phyloP scores from a whole-genome alignment of 768 basidiomycete species.

The Trametes coccinea region DNA sequence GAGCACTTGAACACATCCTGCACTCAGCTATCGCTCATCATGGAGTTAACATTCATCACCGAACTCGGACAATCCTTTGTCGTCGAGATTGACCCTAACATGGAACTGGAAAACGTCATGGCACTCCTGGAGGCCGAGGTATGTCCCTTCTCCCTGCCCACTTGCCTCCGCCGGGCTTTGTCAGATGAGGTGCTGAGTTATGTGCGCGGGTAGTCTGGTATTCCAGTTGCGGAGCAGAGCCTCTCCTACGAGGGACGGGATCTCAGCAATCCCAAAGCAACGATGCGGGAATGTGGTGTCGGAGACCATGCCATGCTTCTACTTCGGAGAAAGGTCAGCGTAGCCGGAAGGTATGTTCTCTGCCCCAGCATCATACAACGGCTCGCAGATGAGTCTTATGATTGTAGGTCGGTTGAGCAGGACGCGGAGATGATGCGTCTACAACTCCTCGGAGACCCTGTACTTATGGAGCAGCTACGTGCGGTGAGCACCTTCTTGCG shows the following conservation, averaged over 20 bases:
- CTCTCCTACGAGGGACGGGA: slow-evolving; percentile 70
- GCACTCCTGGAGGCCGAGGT: slow-evolving; percentile 96
- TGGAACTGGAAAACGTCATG: slow-evolving; percentile 92
- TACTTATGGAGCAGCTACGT: slow-evolving; percentile 71
- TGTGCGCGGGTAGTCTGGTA: slow-evolving; percentile 57
- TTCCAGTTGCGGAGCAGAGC: slow-evolving; percentile 70
- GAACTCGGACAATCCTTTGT: slow-evolving; percentile 63
- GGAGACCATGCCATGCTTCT: slow-evolving; percentile 65
- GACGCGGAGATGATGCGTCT: slow-evolving; percentile 91
- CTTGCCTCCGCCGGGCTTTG: not conserved
- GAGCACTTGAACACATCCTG: not conserved
- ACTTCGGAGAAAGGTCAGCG: slow-evolving; percentile 59
- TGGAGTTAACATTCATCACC: slow-evolving; percentile 73
- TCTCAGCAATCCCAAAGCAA: slow-evolving; percentile 62
- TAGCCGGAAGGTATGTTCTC: slow-evolving; percentile 41
- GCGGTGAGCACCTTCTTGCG: slow-evolving; percentile 45
- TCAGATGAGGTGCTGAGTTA: not conserved
- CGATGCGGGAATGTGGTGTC: slow-evolving; percentile 68
- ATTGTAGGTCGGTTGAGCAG: slow-evolving; percentile 61
- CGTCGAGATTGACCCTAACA: slow-evolving; percentile 85
- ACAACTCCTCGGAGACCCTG: slow-evolving; percentile 82
- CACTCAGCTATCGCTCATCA: slow-evolving; percentile 28
- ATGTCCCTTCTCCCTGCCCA: slow-evolving; percentile 27
- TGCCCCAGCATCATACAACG: not conserved
- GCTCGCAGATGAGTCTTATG: not conserved